Evolutionary conservation across 2,329 filamentous ascomycete species (phyloP), one percentile per base, ranked within the genome.

Genomic region (Phoma herbarum): DNA sequence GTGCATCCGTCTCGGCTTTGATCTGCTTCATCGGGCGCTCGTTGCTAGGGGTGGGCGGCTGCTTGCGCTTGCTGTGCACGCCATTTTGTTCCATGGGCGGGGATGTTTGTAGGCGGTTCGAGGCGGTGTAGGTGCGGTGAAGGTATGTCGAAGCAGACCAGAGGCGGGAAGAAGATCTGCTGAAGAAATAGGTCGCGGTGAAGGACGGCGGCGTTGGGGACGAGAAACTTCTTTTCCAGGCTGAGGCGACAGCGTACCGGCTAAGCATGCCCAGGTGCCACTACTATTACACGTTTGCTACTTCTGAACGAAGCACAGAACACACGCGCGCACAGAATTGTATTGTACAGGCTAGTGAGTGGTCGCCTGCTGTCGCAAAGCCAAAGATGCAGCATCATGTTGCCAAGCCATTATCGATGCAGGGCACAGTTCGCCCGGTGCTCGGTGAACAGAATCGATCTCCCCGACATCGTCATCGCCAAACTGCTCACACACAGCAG

Each of bases 21-120:
- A 84, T 77, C 57, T 86, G 84, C 74, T 86, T 86, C 62, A 81
- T 75, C 1, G 84, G 84, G 53, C 84, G 82, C 59, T 85, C 83
- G 47, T 77, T 75, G 52, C 47, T 56, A 33, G 82, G 77, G 16
- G 68, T 67, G 22, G 80, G 77, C 16, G 83, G 81, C 63, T 82
- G 82, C 75, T 86, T 86, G 74, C 84, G 83, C 76, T 86, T 86
- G 65, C 77, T 67, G 52, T 83, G 79, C 45, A 77, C 73, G 54
- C 81, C 80, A 73, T 81, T 82, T 61, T 79, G 75, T 60, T 83
- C 81, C 82, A 85, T 85, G 60, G 65, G 62, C 63, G 63, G 57
- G 51, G 59, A 47, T 31, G 47, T 56, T 39, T 53, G 31, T 39
- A 57, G 46, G 11, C 47, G 51, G 14, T 37, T 52, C 16, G 26